Percentiles rank a stretch among this genome's conserved stretches.
Evolutionary conservation across 352 stramenopile species (phyloP).

Genomic region (Phytophthora podocarpi): DNA sequence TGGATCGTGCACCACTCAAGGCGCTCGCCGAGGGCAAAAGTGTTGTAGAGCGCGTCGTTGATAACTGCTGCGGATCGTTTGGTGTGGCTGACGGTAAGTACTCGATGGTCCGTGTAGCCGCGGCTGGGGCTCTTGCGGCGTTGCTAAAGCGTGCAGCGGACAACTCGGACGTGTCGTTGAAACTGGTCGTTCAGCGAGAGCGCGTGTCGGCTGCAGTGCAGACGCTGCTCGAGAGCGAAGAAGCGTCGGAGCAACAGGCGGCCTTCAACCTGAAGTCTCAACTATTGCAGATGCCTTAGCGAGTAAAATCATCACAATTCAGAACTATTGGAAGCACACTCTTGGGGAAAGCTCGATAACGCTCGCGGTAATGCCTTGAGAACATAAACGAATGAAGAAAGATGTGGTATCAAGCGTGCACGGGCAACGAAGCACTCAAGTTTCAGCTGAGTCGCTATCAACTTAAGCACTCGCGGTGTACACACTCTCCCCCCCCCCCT

Average conservation of each 20-base stretch:
- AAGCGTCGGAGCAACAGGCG: conserved; percentile 67
- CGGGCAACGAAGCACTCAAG: too few relatives aligned
- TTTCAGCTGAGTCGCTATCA: too few relatives aligned
- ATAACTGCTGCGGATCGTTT: conserved; percentile 52
- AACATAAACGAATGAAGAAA: too few relatives aligned
- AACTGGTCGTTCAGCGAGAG: conserved; percentile 57
- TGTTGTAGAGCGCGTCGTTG: conserved; percentile 43
- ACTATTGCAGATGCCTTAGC: conserved; percentile 33
- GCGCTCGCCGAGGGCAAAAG: conserved; percentile 18
- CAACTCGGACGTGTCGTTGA: conserved; percentile 44
- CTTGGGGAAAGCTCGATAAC: too few relatives aligned
- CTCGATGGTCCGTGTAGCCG: conserved; percentile 69
- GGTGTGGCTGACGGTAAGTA: conserved; percentile 76
- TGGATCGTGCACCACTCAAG: conserved; percentile 32
- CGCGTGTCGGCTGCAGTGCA: conserved; percentile 45
- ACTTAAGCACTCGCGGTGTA: too few relatives aligned
- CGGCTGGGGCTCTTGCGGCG: conserved; percentile 49
- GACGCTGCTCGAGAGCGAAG: conserved; percentile 53
- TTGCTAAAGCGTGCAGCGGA: conserved; percentile 42
- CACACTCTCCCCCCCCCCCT: too few relatives aligned
- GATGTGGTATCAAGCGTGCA: too few relatives aligned
- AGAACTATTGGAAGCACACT: too few relatives aligned
- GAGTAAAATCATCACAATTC: too few relatives aligned
- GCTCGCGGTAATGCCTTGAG: too few relatives aligned
- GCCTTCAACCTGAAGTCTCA: conserved; percentile 56